These are phyloP conservation scores for Cystoderma amianthinum DNA, from an alignment of 768 basidiomycete species.

Conservation along the genomic window DNA sequence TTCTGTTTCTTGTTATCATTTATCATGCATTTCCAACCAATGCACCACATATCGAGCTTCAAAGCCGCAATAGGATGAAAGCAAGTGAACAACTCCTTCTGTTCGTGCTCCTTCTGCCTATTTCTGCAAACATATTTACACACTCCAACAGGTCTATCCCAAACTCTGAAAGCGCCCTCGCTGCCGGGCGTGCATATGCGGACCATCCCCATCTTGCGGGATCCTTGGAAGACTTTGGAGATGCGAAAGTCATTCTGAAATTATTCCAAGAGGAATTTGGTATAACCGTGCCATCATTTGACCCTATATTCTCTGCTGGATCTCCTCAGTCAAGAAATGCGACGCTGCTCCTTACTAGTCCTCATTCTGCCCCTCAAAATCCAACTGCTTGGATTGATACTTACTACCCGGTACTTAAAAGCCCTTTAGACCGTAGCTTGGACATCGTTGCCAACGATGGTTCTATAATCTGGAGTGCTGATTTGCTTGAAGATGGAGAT, in stretches of 20 bases:
- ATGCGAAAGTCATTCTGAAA: slow-evolving; percentile 61
- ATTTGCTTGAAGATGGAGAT: slow-evolving; percentile 66
- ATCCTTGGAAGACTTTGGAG: slow-evolving; percentile 47
- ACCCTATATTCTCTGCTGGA: slow-evolving; percentile 71
- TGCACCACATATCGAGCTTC: too few species aligned
- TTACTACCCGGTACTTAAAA: slow-evolving; percentile 88
- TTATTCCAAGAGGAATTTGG: slow-evolving; percentile 64
- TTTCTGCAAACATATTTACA: too few species aligned
- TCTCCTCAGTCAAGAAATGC: slow-evolving; percentile 58
- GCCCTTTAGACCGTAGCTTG: slow-evolving; percentile 60
- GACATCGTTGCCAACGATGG: slow-evolving; percentile 58
- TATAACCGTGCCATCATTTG: slow-evolving; percentile 29
- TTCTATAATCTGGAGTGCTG: slow-evolving; percentile 55
- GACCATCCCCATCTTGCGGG: slow-evolving; percentile 72
- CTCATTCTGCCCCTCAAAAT: slow-evolving; percentile 27
- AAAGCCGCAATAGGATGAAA: too few species aligned
- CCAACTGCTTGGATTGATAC: slow-evolving; percentile 79
- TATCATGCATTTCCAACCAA: too few species aligned
- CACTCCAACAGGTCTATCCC: slow-evolving; percentile 46
- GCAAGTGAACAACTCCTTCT: too few species aligned
- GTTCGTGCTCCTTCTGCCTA: too few species aligned
- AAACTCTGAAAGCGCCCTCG: slow-evolving; percentile 47
- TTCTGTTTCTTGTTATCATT: too few species aligned
- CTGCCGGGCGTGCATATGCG: slow-evolving; percentile 50
- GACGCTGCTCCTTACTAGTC: slow-evolving; percentile 41